Conservation (phyloP, 1,284 basidiomycete genomes). For the Cystobasidium pallidum region DNA sequence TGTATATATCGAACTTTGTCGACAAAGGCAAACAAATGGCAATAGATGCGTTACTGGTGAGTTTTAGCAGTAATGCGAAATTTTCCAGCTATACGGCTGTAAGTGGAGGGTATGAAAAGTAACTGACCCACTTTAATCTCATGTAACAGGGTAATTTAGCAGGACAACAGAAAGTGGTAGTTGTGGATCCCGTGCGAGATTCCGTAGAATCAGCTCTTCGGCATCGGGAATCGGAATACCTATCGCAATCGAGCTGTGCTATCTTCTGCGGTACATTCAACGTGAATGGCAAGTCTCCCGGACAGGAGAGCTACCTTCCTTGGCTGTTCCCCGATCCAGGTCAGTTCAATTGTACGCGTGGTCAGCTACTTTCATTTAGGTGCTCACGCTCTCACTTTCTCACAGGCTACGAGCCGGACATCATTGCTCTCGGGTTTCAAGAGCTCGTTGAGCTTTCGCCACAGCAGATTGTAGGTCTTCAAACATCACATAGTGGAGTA, state of each 20-base stretch:
- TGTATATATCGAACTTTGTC: constrained; percentile 98
- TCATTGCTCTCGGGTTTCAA: constrained; percentile 92
- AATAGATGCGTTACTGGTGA: constrained; percentile 90
- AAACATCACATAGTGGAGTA: too few species aligned
- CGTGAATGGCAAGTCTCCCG: constrained; percentile 81
- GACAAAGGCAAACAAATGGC: constrained; percentile 92
- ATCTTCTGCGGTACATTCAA: constrained; percentile 95
- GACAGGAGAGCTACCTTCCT: constrained; percentile 75
- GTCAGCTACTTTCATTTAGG: background rate
- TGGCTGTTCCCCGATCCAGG: constrained; percentile 82
- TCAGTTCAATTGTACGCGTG: background rate
- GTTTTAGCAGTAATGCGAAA: constrained; percentile 49
- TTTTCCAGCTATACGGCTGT: background rate
- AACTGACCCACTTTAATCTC: background rate
- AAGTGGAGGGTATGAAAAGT: too few species aligned
- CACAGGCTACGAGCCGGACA: constrained; percentile 70
- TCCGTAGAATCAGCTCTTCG: constrained; percentile 72
- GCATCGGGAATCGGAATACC: constrained; percentile 80
- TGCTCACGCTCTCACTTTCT: background rate
- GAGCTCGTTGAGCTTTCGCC: constrained; percentile 97
- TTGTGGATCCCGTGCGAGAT: constrained; percentile 93
- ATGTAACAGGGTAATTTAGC: constrained; percentile 78
- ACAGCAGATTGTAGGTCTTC: constrained; percentile 78
- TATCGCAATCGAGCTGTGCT: constrained; percentile 70
- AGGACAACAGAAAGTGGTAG: constrained; percentile 80